Percentiles rank a stretch among this genome's conserved stretches.
Evolutionary conservation across 805 yeast genomes (phyloP).

Genomic region (Priceomyces haplophilus): DNA sequence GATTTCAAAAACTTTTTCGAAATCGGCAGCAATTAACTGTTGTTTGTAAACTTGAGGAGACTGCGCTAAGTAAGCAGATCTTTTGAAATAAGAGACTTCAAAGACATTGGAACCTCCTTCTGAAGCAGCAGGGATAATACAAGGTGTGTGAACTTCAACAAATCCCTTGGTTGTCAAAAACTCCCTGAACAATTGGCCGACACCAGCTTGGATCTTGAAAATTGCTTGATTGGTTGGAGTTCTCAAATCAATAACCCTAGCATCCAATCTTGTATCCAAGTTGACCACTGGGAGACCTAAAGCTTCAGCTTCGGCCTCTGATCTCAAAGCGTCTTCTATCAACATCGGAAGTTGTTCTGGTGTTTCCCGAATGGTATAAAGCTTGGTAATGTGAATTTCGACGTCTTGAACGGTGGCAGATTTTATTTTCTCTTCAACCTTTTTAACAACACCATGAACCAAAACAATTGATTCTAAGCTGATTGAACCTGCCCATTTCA

Average conservation of each 20-base stretch:
- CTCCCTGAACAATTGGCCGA: constrained; percentile 84
- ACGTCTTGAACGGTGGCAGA: constrained; percentile 89
- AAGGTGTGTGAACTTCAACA: constrained; percentile 94
- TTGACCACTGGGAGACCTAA: constrained; percentile 90
- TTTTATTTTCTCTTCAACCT: constrained; percentile 82
- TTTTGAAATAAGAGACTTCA: constrained; percentile 88
- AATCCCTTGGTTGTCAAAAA: constrained; percentile 66
- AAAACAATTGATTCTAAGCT: constrained; percentile 88
- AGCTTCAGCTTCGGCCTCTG: constrained; percentile 91
- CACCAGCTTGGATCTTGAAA: constrained; percentile 90
- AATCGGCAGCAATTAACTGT: constrained; percentile 96
- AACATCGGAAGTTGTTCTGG: constrained; percentile 91
- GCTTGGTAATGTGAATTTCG: constrained; percentile 75
- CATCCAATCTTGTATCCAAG: constrained; percentile 92
- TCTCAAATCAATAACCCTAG: constrained; percentile 94
- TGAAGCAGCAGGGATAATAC: constrained; percentile 89
- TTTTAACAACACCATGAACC: constrained; percentile 79
- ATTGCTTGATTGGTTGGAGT: constrained; percentile 97
- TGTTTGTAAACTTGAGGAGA: constrained; percentile 98
- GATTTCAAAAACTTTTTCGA: constrained; percentile 91
- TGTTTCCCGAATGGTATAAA: constrained; percentile 78
- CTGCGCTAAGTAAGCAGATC: constrained; percentile 92
- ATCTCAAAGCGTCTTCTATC: constrained; percentile 94
- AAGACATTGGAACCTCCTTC: constrained; percentile 99
- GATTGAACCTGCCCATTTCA: constrained; percentile 88